Conservation (phyloP, 768 basidiomycete genomes). For the Hydnomerulius pinastri region DNA sequence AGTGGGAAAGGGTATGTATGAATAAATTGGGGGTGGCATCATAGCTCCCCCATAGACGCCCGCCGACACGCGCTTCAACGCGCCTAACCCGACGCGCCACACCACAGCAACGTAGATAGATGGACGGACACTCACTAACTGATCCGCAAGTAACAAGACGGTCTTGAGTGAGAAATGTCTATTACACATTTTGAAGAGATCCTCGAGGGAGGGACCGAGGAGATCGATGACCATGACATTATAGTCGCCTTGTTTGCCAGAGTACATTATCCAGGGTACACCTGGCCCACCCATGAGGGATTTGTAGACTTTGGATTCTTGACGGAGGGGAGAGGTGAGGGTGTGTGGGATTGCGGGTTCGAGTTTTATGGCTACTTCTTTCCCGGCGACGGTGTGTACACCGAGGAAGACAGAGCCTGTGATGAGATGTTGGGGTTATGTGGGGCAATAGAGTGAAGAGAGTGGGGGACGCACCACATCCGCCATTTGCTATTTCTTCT, state of each 20-base stretch:
- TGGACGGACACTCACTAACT: constrained; percentile 64
- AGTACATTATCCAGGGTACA: constrained; percentile 92
- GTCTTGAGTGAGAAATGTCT: constrained; percentile 94
- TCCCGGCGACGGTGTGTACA: constrained; percentile 78
- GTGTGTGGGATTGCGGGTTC: constrained; percentile 58
- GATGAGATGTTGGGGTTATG: constrained; percentile 8
- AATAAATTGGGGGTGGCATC: background rate
- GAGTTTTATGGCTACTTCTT: constrained; percentile 83
- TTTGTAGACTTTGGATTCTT: constrained; percentile 92
- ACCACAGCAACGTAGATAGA: background rate
- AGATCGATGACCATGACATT: constrained; percentile 99
- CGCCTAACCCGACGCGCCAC: constrained; percentile 33
- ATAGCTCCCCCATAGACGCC: background rate
- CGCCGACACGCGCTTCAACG: constrained; percentile 29
- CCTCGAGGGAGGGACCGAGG: constrained; percentile 86
- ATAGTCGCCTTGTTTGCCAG: constrained; percentile 88
- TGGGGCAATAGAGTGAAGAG: background rate
- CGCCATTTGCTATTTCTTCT: constrained; percentile 79
- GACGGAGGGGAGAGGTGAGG: constrained; percentile 68
- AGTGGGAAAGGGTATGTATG: background rate
- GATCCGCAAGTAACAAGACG: constrained; percentile 90
- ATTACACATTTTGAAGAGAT: constrained; percentile 87
- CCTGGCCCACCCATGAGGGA: constrained; percentile 86
- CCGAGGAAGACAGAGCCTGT: constrained; percentile 77
- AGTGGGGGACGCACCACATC: constrained; percentile 52